Base-by-base conservation (phyloP, 768 basidiomycete genomes). In the Boletus rufocinnamomeus region DNA sequence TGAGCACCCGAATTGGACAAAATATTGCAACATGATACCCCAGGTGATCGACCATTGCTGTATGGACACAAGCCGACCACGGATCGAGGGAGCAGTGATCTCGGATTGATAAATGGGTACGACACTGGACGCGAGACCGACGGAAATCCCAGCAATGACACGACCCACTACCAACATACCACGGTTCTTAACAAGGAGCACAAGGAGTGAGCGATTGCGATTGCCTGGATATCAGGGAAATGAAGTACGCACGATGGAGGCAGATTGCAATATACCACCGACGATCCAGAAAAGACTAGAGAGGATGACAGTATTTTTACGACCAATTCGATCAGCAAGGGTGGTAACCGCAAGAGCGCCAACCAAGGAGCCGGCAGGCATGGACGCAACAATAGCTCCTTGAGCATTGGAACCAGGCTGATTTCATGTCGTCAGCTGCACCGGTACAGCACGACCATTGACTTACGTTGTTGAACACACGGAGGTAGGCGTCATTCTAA, bases 11-110 rank as follows among this genome's bases (percentile, higher is more conserved):
- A 89, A 88, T 63, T 88, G 83, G 61, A 89, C 80, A 70, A 89
- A 89, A 74, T 90, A 85, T 61, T 89, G 88, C 45, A 91, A 72
- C 62, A 88, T 76, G 67, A 89, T 89, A 73, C 87, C 87, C 86
- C 89, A 89, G 0, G 88, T 88, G 66, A 88, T 89, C 3, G 86
- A 82, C 83, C 88, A 90, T 79, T 91, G 89, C 68, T 91, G 88
- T 58, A 89, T 76, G 4, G 89, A 85, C 32, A 91, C 88, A 59
- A 90, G 80, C 28, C 87, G 84, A 34, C 89, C 89, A 66, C 88
- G 86, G 66, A 90, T 88, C 35, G 79, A 69, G 19, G 87, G 87
- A 6, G 84, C 80, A n/a, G 85, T 84, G 64, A 88, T 84, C 73
- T 89, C 86, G 37, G 86, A 85, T 72, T 89, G 88, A 66, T 89